These are phyloP conservation scores for Rubia yunnanensis DNA, from an alignment of 257 asterid species.

Conservation along the genomic window DNA sequence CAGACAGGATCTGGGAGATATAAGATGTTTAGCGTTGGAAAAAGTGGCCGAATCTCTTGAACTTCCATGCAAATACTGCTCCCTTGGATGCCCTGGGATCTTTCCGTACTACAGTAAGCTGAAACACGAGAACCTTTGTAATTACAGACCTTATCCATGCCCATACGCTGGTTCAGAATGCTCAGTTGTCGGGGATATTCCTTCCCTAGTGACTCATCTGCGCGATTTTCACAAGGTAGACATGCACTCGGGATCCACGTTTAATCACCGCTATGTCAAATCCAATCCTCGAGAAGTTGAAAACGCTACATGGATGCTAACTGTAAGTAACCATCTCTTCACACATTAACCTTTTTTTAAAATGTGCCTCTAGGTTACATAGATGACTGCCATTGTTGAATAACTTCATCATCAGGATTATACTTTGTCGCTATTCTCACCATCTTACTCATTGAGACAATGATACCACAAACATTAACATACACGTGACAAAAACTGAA, in stretches of 20 bases:
- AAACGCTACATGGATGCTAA: constrained; percentile 95
- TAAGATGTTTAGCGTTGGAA: constrained; percentile 87
- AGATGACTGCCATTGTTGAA: not conserved
- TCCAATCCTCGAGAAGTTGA: constrained; percentile 93
- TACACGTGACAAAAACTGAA: not conserved
- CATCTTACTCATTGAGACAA: not conserved
- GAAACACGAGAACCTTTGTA: constrained; percentile 74
- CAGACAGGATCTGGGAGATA: constrained; percentile 86
- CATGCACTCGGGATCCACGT: constrained; percentile 90
- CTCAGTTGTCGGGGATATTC: constrained; percentile 70
- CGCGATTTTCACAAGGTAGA: constrained; percentile 88
- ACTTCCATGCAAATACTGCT: constrained; percentile 71
- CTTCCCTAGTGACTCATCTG: constrained; percentile 60
- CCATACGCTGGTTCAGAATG: constrained; percentile 94
- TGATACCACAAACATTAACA: no score
- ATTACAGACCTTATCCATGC: constrained; percentile 78
- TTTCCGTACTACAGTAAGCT: constrained; percentile 83
- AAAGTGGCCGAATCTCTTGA: constrained; percentile 92
- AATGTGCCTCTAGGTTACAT: no score
- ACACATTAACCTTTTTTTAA: not conserved
- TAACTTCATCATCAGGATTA: no score
- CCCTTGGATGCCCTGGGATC: constrained; percentile 82
- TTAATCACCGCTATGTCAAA: constrained; percentile 87
- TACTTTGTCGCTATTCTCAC: no score
- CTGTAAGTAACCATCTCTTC: constrained; percentile 40